Base-by-base conservation (phyloP, 1,284 basidiomycete genomes). In the Blastosporella zonata region DNA sequence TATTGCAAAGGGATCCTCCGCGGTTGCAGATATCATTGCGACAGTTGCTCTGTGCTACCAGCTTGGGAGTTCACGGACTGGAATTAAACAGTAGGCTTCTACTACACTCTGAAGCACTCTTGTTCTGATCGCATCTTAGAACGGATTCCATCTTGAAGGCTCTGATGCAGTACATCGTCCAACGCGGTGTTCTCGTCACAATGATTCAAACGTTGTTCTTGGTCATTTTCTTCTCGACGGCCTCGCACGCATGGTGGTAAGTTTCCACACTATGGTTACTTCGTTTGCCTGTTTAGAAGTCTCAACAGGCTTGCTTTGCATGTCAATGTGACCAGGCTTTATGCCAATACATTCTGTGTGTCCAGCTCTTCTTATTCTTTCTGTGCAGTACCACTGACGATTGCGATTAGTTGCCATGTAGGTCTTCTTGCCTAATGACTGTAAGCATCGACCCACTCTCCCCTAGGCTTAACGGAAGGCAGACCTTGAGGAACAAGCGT, bases 281-380 rank as follows among this genome's bases (percentile, higher is more conserved):
- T 10, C 12, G 18, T 17, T 15, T 25, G 25, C 25, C 17, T 13
- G 17, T 38, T 47, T 9, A 38, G 6, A 3, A 18, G 20, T 13
- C 18, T 8, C 9, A 4, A 15, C 7, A 59, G 56, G 58, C 43
- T 59, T 21, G 56, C 56, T 20, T 39, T 58, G 10, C 58, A 59
- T 34, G 51, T 59, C 47, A 59, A 58, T 38, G 56, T 59, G 10
- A 57, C 58, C 10, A 54, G 55, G 38, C 50, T 58, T 2, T 59
- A 56, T 23, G 54, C 58, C 20, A 59, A 59, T 39, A 59, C 58
- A 1, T 59, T 59, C 50, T 59, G 58, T 59, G 37, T 29, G 58
- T 54, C 31, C 6, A 3, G 8, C 6, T 46, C 12, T 3, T 13
- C 15, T 1, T 21, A n/a, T 6, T 23, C 17, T 6, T 29, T 25